These are phyloP conservation scores for Synchytrium microbalum DNA, from an alignment of 371 early-diverging fungal species.

Conservation along the genomic window DNA sequence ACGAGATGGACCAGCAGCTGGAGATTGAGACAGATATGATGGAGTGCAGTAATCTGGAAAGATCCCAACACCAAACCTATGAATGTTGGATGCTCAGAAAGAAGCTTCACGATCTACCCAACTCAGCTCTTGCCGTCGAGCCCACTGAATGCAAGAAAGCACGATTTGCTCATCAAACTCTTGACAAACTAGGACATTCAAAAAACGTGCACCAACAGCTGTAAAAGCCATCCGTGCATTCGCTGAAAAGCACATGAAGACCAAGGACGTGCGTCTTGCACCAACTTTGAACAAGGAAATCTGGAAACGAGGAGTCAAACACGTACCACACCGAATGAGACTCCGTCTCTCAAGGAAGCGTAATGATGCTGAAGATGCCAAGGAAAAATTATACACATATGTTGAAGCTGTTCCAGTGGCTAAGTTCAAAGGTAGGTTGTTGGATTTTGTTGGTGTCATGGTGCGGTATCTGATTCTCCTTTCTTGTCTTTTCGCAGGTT, in stretches of 20 bases:
- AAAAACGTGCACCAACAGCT: conserved; percentile 92
- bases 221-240: conserved; percentile 85
- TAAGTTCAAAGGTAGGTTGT: conserved; percentile 63
- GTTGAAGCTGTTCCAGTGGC: conserved; percentile 76
- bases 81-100: too few relatives aligned
- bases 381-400: conserved; percentile 88
- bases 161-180: neutral
- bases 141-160: too few relatives aligned
- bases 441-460: neutral
- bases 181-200: conserved; percentile 60
- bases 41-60: too few relatives aligned
- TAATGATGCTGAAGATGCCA: conserved; percentile 89
- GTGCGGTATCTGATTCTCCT: neutral
- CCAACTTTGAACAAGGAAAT: conserved; percentile 43
- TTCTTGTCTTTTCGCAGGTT: conserved; percentile 21
- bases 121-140: neutral
- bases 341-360: conserved; percentile 85
- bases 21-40: too few relatives aligned
- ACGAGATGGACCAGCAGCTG: too few relatives aligned
- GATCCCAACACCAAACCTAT: too few relatives aligned
- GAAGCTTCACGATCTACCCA: too few relatives aligned
- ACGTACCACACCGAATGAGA: conserved; percentile 85
- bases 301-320: conserved; percentile 87
- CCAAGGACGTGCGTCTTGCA: conserved; percentile 51
- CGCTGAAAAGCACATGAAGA: conserved; percentile 82